Evolutionary conservation across 2,329 filamentous ascomycete species (phyloP).

Genomic region (Parascedosporium putredinis): DNA sequence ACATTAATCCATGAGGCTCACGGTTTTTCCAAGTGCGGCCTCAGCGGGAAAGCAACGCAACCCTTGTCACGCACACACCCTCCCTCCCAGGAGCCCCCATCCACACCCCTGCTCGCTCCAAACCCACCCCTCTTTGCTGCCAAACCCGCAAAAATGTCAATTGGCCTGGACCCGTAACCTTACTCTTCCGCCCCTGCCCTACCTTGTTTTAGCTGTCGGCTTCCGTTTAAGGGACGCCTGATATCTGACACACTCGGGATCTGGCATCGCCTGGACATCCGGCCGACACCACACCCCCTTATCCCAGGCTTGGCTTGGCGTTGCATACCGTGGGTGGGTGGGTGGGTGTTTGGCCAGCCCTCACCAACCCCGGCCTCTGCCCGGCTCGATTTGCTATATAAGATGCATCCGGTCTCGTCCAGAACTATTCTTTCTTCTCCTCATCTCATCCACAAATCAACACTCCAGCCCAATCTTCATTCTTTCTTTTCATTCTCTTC

Average conservation of each 20-base stretch:
- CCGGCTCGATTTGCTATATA: conserved; percentile 24
- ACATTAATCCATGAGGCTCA: neutral
- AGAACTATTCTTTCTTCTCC: conserved; percentile 15
- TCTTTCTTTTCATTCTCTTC: conserved; percentile 35
- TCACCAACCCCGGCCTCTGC: neutral
- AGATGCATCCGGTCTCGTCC: conserved; percentile 15
- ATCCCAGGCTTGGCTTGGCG: conserved; percentile 10
- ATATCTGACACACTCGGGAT: conserved; percentile 31
- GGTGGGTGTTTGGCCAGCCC: conserved; percentile 2
- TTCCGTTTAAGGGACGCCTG: conserved; percentile 19
- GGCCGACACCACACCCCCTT: conserved; percentile 6
- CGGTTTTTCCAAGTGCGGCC: neutral
- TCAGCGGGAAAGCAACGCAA: neutral
- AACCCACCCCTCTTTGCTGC: too few species aligned
- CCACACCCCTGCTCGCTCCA: too few species aligned
- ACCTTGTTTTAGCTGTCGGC: conserved; percentile 21
- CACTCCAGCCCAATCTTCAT: conserved; percentile 19
- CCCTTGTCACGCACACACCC: neutral
- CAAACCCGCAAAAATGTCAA: neutral
- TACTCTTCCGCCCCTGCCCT: conserved; percentile 9
- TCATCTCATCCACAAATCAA: conserved; percentile 19
- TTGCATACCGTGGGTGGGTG: neutral
- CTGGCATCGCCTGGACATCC: conserved; percentile 23
- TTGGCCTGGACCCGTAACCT: conserved; percentile 3
- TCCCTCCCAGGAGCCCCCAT: neutral